Evolutionary conservation across 176 grass and related monocot genomes (phyloP).

Genomic region (Poa annua): DNA sequence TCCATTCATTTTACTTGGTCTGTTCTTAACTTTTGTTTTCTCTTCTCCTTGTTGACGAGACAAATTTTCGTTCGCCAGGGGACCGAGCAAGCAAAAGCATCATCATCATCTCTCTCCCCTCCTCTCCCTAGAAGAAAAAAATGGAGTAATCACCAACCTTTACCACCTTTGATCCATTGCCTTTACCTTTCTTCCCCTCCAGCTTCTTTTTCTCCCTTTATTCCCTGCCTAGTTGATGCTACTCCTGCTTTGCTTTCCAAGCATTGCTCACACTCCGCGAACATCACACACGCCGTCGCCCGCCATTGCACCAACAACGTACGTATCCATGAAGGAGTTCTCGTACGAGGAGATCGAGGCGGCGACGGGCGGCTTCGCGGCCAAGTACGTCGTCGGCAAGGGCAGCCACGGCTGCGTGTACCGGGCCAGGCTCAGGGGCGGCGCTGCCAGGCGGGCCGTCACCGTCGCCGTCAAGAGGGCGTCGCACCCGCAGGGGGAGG

Average conservation of each 20-base stretch:
- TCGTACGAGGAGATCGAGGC: slow-evolving; percentile 72
- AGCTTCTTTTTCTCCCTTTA: slow-evolving; percentile 40
- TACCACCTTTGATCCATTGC: slow-evolving; percentile 54
- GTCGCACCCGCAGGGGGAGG: slow-evolving; percentile 51
- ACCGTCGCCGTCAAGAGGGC: slow-evolving; percentile 72
- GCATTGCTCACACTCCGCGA: slow-evolving; percentile 5
- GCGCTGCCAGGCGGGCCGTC: not conserved
- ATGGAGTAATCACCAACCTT: slow-evolving; percentile 53
- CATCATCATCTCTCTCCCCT: slow-evolving; percentile 18
- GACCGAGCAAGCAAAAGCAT: slow-evolving; percentile 51
- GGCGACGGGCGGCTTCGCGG: slow-evolving; percentile 71
- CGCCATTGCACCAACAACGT: slow-evolving; percentile 1
- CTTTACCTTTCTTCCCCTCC: slow-evolving; percentile 56
- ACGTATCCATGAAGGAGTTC: slow-evolving; percentile 67
- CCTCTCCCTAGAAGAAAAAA: slow-evolving; percentile 35
- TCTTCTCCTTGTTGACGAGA: slow-evolving; percentile 38
- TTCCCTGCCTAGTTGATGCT: slow-evolving; percentile 48
- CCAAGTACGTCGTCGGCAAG: slow-evolving; percentile 75
- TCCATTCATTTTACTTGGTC: slow-evolving; percentile 21
- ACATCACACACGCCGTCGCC: slow-evolving; percentile 27
- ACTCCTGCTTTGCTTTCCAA: slow-evolving; percentile 24
- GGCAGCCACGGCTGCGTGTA: slow-evolving; percentile 96
- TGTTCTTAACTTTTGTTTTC: slow-evolving; percentile 5
- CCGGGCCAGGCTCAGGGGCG: slow-evolving; percentile 53
- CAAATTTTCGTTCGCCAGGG: slow-evolving; percentile 58